Evolutionary conservation across 2,329 filamentous ascomycete genomes (phyloP), one percentile per base, ranked within the genome.

Genomic region (Neofusicoccum sp.): DNA sequence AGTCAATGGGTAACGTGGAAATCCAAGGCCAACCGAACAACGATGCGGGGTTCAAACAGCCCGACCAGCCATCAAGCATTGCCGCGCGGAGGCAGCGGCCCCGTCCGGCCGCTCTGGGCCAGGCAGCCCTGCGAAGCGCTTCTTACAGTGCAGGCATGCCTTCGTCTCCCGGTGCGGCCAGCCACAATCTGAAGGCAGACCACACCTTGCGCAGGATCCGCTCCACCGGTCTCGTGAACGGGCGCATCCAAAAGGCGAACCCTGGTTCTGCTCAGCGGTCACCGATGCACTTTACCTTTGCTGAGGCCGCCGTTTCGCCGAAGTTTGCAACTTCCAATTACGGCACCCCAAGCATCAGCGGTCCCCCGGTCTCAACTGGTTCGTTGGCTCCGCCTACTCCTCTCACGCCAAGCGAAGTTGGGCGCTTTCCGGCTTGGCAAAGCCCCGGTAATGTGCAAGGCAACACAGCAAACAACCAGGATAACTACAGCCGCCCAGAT

Each of bases 361-460:
- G 74, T 63, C 47, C 58, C 16, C 59, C 59, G 6, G 51, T 56
- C 48, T 44, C 59, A 33, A 69, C 68, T 30, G 75, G 72, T 28
- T 79, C 70, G 64, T 69, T 81, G 20, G 79, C 78, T 24, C 79
- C 79, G 20, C 79, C 78, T 3, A 81, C 79, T 9, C 79, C 79
- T 2, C 64, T 80, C 59, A 81, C 79, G 24, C 79, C 79, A 8
- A 73, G 70, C 48, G 75, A 77, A 47, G 68, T 74, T 64, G 65
- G 69, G 30, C 72, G 71, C 38, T 74, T 75, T 24, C 71, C 75
- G 9, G 71, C 72, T 43, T 80, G 78, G 76, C 77, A 79, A 58
- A 69, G 64, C 63, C 72, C 69, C 47, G 67, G 70, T 24, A 56
- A 56, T 43, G 51, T 56, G 38, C 51, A 56, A 14, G 43, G 28